Conservation (phyloP, 2,329 filamentous ascomycete species). For the Fusarium dimerum region DNA sequence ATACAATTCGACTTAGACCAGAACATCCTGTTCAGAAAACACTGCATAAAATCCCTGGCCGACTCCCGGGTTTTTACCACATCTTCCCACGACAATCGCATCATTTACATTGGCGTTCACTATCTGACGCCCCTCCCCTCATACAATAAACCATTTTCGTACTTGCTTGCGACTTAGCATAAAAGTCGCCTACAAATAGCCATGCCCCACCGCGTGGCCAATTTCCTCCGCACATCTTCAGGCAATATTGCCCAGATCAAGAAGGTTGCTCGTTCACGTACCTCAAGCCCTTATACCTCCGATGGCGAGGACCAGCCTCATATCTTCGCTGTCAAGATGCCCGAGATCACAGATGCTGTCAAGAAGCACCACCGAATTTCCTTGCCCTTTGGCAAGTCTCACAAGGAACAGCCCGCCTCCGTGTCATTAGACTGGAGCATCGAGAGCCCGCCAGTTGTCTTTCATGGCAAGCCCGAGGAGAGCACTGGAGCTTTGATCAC, state of each 20-base stretch:
- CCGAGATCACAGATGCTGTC: slow-evolving; percentile 39
- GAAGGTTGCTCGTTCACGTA: slow-evolving; percentile 36
- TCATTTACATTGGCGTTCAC: too few relatives aligned
- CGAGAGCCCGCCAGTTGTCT: slow-evolving; percentile 83
- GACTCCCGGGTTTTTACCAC: slow-evolving; percentile 11
- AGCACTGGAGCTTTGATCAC: slow-evolving; percentile 86
- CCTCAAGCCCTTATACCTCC: slow-evolving; percentile 37
- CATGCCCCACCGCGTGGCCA: slow-evolving; percentile 61
- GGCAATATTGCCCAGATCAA: slow-evolving; percentile 55
- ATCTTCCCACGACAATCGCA: too few relatives aligned
- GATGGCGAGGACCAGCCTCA: slow-evolving; percentile 37
- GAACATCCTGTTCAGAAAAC: too few relatives aligned
- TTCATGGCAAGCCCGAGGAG: slow-evolving; percentile 72
- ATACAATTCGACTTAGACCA: background rate
- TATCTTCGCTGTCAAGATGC: slow-evolving; percentile 37
- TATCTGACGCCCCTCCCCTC: too few relatives aligned
- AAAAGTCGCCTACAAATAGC: slow-evolving; percentile 26
- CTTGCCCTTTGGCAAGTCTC: slow-evolving; percentile 44
- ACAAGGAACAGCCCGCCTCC: slow-evolving; percentile 44
- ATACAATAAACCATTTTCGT: too few relatives aligned
- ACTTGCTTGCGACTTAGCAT: background rate
- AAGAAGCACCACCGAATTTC: slow-evolving; percentile 46
- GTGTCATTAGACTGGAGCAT: slow-evolving; percentile 60
- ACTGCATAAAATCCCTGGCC: slow-evolving; percentile 12
- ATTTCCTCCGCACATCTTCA: slow-evolving; percentile 58